A percentile compares a stretch with the other conserved stretches of the same genome.
These are phyloP conservation scores for Fagus crenata DNA, from an alignment of 306 rosid genomes.

Conservation along the genomic window DNA sequence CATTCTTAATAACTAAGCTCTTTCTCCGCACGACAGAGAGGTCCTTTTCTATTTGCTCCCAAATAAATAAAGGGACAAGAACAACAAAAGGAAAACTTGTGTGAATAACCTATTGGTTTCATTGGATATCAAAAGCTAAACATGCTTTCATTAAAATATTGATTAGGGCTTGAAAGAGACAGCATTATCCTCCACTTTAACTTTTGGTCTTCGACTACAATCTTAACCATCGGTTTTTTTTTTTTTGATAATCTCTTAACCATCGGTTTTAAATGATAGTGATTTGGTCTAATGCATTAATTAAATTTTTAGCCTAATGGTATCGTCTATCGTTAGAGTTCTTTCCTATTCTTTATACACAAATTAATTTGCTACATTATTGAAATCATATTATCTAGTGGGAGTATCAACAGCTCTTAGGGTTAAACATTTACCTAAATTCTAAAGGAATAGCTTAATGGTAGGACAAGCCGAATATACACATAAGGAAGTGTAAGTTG, in stretches of 20 bases:
- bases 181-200: constrained; percentile 26
- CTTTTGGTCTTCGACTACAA: constrained; percentile 14
- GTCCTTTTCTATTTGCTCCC: constrained; percentile 1
- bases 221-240: constrained; percentile 9
- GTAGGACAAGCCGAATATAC: too few species aligned
- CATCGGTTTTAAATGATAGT: constrained; percentile 12
- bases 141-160: constrained; percentile 23
- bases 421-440: too few species aligned
- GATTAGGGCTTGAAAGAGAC: constrained; percentile 28
- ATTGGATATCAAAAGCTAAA: constrained; percentile 37
- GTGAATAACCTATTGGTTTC: constrained; percentile 20
- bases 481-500: too few species aligned
- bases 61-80: not conserved
- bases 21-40: constrained; percentile 16
- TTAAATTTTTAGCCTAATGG: constrained; percentile 12
- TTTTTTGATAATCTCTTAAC: not conserved
- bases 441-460: too few species aligned
- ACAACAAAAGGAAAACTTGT: constrained; percentile 6
- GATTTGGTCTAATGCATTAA: constrained; percentile 31
- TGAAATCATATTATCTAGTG: too few species aligned
- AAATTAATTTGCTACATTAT: too few species aligned
- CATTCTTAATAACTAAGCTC: not conserved
- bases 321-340: not conserved
- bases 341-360: not conserved
- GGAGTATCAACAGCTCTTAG: too few species aligned